These are phyloP conservation scores for Gastrolobium villosum DNA, from an alignment of 306 rosid genomes.

Conservation along the genomic window DNA sequence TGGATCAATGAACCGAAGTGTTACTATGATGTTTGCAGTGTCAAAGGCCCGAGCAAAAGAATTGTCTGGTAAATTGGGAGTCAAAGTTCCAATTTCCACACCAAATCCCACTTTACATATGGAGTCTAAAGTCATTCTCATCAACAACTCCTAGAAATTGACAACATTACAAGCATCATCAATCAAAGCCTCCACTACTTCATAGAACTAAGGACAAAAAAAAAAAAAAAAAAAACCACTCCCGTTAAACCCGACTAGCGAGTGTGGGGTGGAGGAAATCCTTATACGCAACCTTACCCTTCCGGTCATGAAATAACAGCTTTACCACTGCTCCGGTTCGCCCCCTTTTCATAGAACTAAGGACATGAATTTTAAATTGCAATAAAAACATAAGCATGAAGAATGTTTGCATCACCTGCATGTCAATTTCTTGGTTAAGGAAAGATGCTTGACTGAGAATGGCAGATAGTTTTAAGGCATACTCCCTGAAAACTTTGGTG, in stretches of 20 bases:
- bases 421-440: constrained; percentile 70
- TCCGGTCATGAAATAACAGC: too few species aligned
- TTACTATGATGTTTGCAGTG: constrained; percentile 85
- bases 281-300: too few species aligned
- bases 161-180: constrained; percentile 14
- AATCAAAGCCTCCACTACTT: neutral
- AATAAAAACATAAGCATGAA: neutral
- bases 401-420: constrained; percentile 72
- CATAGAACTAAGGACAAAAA: neutral
- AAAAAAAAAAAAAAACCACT: too few species aligned
- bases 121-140: constrained; percentile 97
- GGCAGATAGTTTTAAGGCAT: constrained; percentile 67
- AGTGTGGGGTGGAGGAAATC: too few species aligned
- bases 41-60: constrained; percentile 87
- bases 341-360: neutral
- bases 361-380: constrained; percentile 3
- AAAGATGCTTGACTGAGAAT: constrained; percentile 68
- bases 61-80: constrained; percentile 77
- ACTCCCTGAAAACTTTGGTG: constrained; percentile 79
- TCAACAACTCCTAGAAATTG: constrained; percentile 74
- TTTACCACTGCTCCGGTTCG: too few species aligned
- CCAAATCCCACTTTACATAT: constrained; percentile 97
- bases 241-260: too few species aligned
- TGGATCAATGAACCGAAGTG: constrained; percentile 90
- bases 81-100: constrained; percentile 90